Evolutionary conservation across 257 asterid genomes (phyloP).

Genomic region (Echium plantagineum): DNA sequence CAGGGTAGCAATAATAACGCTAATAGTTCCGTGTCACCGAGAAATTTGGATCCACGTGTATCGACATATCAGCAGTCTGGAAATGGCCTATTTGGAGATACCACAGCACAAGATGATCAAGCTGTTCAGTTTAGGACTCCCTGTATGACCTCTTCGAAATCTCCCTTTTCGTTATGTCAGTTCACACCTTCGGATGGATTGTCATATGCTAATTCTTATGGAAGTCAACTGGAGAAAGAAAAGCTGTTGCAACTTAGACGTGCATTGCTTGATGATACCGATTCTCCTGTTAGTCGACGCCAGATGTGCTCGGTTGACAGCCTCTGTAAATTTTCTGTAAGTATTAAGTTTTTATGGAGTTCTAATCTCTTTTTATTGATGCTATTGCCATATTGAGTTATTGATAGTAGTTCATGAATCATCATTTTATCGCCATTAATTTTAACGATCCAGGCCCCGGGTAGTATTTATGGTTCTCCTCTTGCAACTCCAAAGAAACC

Average conservation of each 20-base stretch:
- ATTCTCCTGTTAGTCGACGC: conserved; percentile 21
- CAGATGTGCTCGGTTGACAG: conserved; percentile 20
- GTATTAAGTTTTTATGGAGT: conserved; percentile 9
- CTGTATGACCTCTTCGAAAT: conserved; percentile 5
- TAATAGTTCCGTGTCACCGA: not conserved
- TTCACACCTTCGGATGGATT: conserved; percentile 14
- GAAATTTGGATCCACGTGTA: conserved; percentile 11
- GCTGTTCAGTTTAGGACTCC: conserved; percentile 12
- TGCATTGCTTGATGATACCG: conserved; percentile 47
- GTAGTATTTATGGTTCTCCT: conserved; percentile 26
- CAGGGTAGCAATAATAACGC: conserved; percentile 9
- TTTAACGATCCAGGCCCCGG: conserved; percentile 22
- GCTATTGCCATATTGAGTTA: not conserved
- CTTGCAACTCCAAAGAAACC: conserved; percentile 17
- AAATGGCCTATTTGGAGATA: conserved; percentile 19
- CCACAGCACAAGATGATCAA: conserved; percentile 13
- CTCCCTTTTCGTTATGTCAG: conserved; percentile 12
- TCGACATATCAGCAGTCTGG: conserved; percentile 22
- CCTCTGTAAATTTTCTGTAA: conserved; percentile 38
- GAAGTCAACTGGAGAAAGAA: conserved; percentile 43
- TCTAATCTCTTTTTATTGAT: too few relatives aligned
- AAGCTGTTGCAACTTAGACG: conserved; percentile 36
- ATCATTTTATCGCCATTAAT: not conserved
- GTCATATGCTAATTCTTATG: conserved; percentile 26
- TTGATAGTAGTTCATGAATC: not conserved